These are phyloP conservation scores for Themeda triandra DNA, from an alignment of 176 grass and related monocot genomes.

Conservation along the genomic window DNA sequence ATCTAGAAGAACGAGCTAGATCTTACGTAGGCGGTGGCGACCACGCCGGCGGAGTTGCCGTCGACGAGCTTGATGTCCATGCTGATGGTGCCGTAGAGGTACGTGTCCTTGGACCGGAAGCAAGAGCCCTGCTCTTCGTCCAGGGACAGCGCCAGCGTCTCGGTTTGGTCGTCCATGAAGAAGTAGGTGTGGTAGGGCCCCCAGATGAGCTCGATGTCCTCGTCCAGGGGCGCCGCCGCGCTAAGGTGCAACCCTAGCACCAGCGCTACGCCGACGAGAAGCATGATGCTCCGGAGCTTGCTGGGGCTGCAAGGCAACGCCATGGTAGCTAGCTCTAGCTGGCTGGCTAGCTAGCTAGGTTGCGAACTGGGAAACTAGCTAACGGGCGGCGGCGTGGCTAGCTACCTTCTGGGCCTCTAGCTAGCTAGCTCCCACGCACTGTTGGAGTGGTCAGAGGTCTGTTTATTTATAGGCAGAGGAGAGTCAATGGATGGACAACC, in stretches of 20 bases:
- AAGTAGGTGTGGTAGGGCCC: slow-evolving; percentile 29
- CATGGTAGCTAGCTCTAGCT: slow-evolving; percentile 12
- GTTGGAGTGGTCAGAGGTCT: neutral
- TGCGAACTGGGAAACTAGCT: neutral
- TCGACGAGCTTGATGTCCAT: slow-evolving; percentile 66
- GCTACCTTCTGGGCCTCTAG: neutral
- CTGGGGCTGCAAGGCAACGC: neutral
- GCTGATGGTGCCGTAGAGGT: slow-evolving; percentile 50
- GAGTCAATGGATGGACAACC: neutral
- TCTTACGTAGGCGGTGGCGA: slow-evolving; percentile 67
- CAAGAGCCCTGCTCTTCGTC: slow-evolving; percentile 32
- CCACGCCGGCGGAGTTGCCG: slow-evolving; percentile 71
- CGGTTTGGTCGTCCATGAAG: slow-evolving; percentile 30
- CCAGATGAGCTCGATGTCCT: slow-evolving; percentile 18
- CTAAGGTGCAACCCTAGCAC: neutral
- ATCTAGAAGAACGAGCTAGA: neutral
- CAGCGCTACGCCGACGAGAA: neutral
- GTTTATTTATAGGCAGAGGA: slow-evolving; percentile 20
- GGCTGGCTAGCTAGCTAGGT: neutral
- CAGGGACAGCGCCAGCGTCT: slow-evolving; percentile 35
- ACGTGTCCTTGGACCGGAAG: slow-evolving; percentile 47
- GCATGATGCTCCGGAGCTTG: neutral
- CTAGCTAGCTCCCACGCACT: neutral
- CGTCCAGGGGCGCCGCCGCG: slow-evolving; percentile 18
- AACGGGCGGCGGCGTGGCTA: neutral